A percentile compares a stretch with the other conserved stretches of the same genome.
Evolutionary conservation across 805 yeast genomes (phyloP).

Genomic region (Kodamaea lidongshanica): DNA sequence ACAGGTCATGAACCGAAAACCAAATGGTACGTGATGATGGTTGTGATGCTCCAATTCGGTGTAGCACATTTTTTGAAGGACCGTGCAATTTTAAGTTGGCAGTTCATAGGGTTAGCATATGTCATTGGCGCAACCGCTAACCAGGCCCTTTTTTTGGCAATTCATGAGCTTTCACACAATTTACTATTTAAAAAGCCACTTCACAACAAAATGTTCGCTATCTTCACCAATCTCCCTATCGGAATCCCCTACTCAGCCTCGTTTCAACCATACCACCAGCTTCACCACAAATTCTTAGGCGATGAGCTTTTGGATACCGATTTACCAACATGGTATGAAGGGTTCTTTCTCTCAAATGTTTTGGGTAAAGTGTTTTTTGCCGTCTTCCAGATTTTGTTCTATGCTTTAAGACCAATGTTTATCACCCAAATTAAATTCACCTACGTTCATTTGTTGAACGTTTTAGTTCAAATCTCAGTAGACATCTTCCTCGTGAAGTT

Average conservation of each 20-base stretch:
- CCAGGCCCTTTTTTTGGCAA: slow-evolving; percentile 79
- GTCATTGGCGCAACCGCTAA: slow-evolving; percentile 79
- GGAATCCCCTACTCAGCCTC: slow-evolving; percentile 89
- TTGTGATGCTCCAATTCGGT: slow-evolving; percentile 61
- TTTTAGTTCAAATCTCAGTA: slow-evolving; percentile 50
- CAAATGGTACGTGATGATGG: slow-evolving; percentile 63
- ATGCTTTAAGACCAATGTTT: slow-evolving; percentile 87
- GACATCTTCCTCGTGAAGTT: slow-evolving; percentile 51
- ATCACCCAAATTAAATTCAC: slow-evolving; percentile 72
- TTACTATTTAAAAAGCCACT: slow-evolving; percentile 74
- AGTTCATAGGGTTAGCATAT: slow-evolving; percentile 61
- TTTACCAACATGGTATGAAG: slow-evolving; percentile 77
- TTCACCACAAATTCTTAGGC: slow-evolving; percentile 88
- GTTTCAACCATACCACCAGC: slow-evolving; percentile 82
- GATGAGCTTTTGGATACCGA: slow-evolving; percentile 82
- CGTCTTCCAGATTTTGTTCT: slow-evolving; percentile 80
- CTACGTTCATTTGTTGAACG: slow-evolving; percentile 64
- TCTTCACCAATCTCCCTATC: slow-evolving; percentile 75
- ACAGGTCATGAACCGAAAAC: slow-evolving; percentile 85
- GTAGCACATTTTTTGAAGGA: slow-evolving; percentile 58
- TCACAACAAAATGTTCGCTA: slow-evolving; percentile 70
- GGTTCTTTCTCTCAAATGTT: slow-evolving; percentile 63
- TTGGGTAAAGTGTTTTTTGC: slow-evolving; percentile 89
- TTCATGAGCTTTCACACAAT: slow-evolving; percentile 85
- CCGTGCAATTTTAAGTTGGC: slow-evolving; percentile 45